Evolutionary conservation across 176 grass and related monocot species (phyloP), one percentile per base, ranked within the genome.

Genomic region (Rhynchospora breviuscula): DNA sequence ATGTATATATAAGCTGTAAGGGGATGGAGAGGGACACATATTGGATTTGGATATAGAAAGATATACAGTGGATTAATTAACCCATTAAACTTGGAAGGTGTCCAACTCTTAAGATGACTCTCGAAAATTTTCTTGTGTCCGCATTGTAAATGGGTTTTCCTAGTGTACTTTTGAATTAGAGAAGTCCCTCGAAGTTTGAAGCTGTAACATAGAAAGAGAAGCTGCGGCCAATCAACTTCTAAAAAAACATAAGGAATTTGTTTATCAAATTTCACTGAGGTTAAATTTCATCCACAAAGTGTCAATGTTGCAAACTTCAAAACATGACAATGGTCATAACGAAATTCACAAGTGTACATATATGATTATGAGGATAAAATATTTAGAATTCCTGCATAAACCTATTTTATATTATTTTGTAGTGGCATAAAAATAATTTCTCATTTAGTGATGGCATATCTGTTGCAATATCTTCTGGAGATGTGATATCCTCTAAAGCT

Each of bases 21-120:
- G 73, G 56, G 54, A 78, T 57, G 52, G 51, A 57, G 13, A 31
- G 22, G 11, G 73, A 2, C 56, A 45, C 43, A 29, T 82, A 14
- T 53, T 82, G 59, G 80, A 15, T 67, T 65, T 67, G 62, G 59
- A 51, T 67, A 44, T 67, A 51, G 40, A 82, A 67, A 82, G 18
- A 63, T 63, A 63, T 9, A 54, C 35, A 40, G 35, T 40, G 44
- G 2, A 66, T 68, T 82, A 66, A 66, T 68, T 82, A 66, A 48
- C 8, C 35, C 15, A 48, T 81, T 63, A 59, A 52, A 2, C 15
- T 29, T 57, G 49, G 73, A 53, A 78, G 14, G 13, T 57, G 49
- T 82, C 4, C 26, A 68, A 82, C 22, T 82, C 14, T n/a, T 40
- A 68, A 51, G 7, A 78, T n/a, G 51, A 46, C 26, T 14, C 6